Percentiles rank a stretch among this genome's conserved stretches.
phyloP scores from a whole-genome alignment of 148 eudicot species.

The Fallopia convolvulus region DNA sequence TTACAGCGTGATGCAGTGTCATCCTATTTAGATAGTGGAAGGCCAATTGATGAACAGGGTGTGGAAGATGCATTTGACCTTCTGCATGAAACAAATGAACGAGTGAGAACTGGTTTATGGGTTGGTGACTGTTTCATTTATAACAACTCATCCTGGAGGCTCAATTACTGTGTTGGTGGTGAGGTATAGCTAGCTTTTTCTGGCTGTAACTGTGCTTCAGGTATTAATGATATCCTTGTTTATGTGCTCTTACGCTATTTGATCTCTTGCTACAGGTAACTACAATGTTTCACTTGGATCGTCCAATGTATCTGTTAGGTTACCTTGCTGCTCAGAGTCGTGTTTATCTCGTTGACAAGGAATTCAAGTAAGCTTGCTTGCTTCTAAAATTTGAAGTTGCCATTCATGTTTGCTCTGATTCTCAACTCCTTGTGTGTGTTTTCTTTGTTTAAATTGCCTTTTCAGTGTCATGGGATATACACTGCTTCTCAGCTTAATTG shows the following conservation, averaged over 20 bases:
- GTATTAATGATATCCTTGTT: neutral
- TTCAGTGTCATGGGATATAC: constrained; percentile 92
- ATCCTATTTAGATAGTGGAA: constrained; percentile 80
- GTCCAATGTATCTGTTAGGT: constrained; percentile 97
- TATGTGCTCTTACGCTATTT: neutral
- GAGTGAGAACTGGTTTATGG: constrained; percentile 95
- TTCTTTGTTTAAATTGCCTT: constrained; percentile 11
- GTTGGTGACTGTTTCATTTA: constrained; percentile 98
- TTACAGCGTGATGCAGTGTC: constrained; percentile 92
- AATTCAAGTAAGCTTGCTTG: constrained; percentile 77
- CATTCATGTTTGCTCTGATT: neutral
- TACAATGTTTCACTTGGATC: constrained; percentile 97
- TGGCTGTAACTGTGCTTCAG: neutral
- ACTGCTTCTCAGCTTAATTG: constrained; percentile 80
- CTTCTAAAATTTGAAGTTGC: neutral
- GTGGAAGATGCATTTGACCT: constrained; percentile 94
- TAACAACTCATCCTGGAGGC: constrained; percentile 92
- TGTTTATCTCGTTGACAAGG: constrained; percentile 89
- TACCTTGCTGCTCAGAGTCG: constrained; percentile 97
- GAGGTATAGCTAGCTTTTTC: constrained; percentile 51
- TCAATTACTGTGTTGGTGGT: constrained; percentile 98
- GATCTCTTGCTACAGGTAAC: constrained; percentile 54
- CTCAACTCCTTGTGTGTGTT: neutral
- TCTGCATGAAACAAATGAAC: constrained; percentile 86
- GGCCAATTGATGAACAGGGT: constrained; percentile 79